Base-by-base conservation (phyloP, 2,329 filamentous ascomycete genomes). In the Colletotrichum musicola region DNA sequence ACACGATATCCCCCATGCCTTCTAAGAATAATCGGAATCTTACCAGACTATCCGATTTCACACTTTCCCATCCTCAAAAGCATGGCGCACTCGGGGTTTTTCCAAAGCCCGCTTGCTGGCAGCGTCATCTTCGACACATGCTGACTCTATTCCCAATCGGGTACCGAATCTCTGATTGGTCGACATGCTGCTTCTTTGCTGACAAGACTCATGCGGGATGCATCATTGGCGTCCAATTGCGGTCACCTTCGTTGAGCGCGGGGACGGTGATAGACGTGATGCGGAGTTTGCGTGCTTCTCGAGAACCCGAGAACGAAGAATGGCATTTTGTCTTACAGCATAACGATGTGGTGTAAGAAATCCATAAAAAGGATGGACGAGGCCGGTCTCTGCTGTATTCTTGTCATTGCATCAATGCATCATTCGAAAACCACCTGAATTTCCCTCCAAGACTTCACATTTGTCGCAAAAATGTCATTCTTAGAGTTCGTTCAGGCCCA, bases 111-210 rank as follows among this genome's bases (percentile, higher is more conserved):
- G 30, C 7, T 35, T 3, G 7, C 2, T 3, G 6, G 30, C 30
- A 35, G 10, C 7, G 30, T 35, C 30, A 35, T 7, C 30, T 18
- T 9, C 4, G 12, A n/a, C 4, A 7, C 10, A 0, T 49, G 9
- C 12, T 12, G 6, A 49, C 6, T 12, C 46, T 20, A 20, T 16
- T 13, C 30, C 46, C 5, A 6, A 20, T 60, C 18, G 5, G 46
- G 57, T 38, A 42, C 10, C 18, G 6, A 42, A 12, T 27, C 57
- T 60, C 46, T 51, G 7, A 60, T 60, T 60, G 44, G 57, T 51
- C 46, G 13, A 40, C 3, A 22, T 10, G 7, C 1, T 35, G 30
- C 1, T 35, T 7, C 27, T 35, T 35, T 1, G 30, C 30, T 7
- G 10, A 35, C 3, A 35, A 35, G 30, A 35, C 30, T 35, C 30